Evolutionary conservation across 2,329 filamentous ascomycete species (phyloP).

Genomic region (Neofusicoccum kwambonambiense): DNA sequence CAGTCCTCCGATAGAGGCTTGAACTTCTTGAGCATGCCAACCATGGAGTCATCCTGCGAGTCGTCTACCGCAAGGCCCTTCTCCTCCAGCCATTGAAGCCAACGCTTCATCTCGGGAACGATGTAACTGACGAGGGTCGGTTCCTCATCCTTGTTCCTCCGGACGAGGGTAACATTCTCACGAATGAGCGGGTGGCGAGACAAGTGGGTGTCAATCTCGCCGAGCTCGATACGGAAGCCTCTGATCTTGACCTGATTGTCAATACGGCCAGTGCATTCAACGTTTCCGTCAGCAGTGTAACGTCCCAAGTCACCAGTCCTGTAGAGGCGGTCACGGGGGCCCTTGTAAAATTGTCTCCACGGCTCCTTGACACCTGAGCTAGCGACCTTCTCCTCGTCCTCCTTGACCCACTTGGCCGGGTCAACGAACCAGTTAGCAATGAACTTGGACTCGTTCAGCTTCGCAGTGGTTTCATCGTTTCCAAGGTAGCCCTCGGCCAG

Average conservation of each 20-base stretch:
- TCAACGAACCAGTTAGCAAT: conserved; percentile 84
- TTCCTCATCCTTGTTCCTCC: conserved; percentile 82
- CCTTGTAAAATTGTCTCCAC: conserved; percentile 77
- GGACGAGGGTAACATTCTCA: conserved; percentile 82
- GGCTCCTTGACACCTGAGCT: conserved; percentile 58
- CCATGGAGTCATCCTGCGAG: conserved; percentile 43
- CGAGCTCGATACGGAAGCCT: conserved; percentile 91
- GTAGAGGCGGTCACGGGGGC: conserved; percentile 83
- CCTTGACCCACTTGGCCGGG: conserved; percentile 64
- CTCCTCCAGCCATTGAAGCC: conserved; percentile 65
- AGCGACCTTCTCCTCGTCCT: conserved; percentile 56
- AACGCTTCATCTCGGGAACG: conserved; percentile 75
- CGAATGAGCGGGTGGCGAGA: conserved; percentile 71
- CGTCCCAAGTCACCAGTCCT: conserved; percentile 82
- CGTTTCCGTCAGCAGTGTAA: conserved; percentile 68
- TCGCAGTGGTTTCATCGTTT: conserved; percentile 57
- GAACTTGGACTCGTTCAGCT: conserved; percentile 63
- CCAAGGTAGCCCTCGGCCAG: conserved; percentile 78
- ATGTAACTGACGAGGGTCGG: conserved; percentile 85
- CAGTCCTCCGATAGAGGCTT: conserved; percentile 59
- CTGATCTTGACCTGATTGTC: conserved; percentile 95
- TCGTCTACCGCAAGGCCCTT: conserved; percentile 39
- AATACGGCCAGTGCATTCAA: conserved; percentile 74
- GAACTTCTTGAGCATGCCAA: conserved; percentile 60
- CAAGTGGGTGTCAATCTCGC: conserved; percentile 85